Percentiles rank a stretch among this genome's conserved stretches.
These are phyloP conservation scores for Coemansia sp. DNA, from an alignment of 192 early-diverging fungal species.

Conservation along the genomic window DNA sequence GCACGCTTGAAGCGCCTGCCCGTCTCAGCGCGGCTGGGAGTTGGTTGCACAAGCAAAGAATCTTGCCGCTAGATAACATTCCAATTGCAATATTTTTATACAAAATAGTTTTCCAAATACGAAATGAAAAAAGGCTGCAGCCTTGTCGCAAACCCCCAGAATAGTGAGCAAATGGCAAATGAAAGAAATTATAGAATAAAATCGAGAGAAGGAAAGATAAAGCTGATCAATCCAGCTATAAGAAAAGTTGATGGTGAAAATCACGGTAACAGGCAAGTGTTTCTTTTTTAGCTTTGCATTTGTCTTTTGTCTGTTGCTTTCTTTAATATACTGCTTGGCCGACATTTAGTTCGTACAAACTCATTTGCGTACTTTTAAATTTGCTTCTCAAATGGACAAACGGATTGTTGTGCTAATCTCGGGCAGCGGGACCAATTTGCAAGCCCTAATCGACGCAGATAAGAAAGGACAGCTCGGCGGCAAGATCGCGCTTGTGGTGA, in stretches of 20 bases:
- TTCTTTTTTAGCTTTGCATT: neutral
- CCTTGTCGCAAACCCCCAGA: too few species aligned
- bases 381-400: conserved; percentile 21
- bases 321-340: too few species aligned
- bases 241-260: too few species aligned
- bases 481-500: conserved; percentile 84
- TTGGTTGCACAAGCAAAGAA: neutral
- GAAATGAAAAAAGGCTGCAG: too few species aligned
- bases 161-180: too few species aligned
- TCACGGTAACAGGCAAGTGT: too few species aligned
- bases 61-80: neutral
- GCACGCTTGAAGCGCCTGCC: neutral
- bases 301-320: neutral
- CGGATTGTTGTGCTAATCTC: conserved; percentile 90
- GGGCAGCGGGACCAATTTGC: conserved; percentile 93
- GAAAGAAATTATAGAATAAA: too few species aligned
- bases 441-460: conserved; percentile 90
- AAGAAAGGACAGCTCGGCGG: conserved; percentile 55
- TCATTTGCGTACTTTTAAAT: neutral
- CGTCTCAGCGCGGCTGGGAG: neutral
- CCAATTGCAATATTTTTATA: neutral
- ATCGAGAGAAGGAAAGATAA: too few species aligned
- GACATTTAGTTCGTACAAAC: neutral
- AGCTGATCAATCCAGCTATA: too few species aligned
- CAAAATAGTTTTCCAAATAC: too few species aligned